phyloP scores from a whole-genome alignment of 139 green algal genomes.

The Micractinium sp. region DNA sequence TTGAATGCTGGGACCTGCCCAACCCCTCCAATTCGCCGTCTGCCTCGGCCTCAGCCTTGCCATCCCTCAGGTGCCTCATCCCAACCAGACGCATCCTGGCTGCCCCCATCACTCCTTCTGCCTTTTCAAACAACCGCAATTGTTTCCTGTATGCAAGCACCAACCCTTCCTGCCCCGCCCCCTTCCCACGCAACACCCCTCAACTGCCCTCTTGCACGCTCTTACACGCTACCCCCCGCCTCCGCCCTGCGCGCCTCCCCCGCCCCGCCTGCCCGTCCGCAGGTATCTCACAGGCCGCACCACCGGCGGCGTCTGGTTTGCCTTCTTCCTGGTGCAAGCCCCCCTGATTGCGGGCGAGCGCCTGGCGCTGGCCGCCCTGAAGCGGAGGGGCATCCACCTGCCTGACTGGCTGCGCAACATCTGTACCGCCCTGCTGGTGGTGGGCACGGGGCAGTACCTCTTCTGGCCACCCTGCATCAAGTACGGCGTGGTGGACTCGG shows the following conservation, averaged over 20 bases:
- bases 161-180: too few species aligned
- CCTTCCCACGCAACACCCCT: neutral
- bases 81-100: too few species aligned
- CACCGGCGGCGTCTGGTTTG: conserved; percentile 28
- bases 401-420: conserved; percentile 12
- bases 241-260: neutral
- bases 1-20: too few species aligned
- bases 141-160: too few species aligned
- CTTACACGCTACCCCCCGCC: neutral
- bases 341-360: conserved; percentile 7
- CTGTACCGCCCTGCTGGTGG: neutral
- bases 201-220: neutral
- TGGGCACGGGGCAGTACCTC: conserved; percentile 1
- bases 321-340: conserved; percentile 33
- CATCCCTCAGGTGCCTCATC: too few species aligned
- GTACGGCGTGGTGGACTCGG: neutral
- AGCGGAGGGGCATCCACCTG: neutral
- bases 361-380: conserved; percentile 7
- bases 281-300: conserved; percentile 36
- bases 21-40: too few species aligned
- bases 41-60: too few species aligned
- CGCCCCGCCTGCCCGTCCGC: neutral
- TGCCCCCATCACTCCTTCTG: too few species aligned
- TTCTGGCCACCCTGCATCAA: neutral
- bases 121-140: too few species aligned